Conservation (phyloP, 208 protist species). For the Leishmania mexicana region DNA sequence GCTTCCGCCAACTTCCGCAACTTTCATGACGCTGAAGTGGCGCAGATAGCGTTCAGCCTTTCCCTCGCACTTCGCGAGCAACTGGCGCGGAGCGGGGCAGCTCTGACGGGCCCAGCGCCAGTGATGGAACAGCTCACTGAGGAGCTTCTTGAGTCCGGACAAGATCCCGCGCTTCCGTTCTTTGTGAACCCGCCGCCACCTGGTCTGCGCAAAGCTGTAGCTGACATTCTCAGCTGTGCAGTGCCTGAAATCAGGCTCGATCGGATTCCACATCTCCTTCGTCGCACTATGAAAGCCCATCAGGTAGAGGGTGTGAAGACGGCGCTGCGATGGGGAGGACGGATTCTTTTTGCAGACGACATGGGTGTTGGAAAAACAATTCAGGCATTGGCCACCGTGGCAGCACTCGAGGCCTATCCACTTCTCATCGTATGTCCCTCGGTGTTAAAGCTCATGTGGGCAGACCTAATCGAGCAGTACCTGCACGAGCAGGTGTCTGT, state of each 20-base stretch:
- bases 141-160: constrained; percentile 31
- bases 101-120: constrained; percentile 19
- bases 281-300: constrained; percentile 44
- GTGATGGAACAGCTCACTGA: constrained; percentile 30
- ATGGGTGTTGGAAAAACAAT: constrained; percentile 90
- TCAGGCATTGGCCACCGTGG: constrained; percentile 64
- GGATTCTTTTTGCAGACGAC: constrained; percentile 77
- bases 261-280: constrained; percentile 28
- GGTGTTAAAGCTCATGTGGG: constrained; percentile 80
- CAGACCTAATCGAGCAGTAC: constrained; percentile 80
- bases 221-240: not conserved
- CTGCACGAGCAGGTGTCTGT: constrained; percentile 62
- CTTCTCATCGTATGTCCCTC: constrained; percentile 80
- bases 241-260: constrained; percentile 4
- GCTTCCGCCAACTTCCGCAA: constrained; percentile 30
- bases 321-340: constrained; percentile 49
- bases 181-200: constrained; percentile 26
- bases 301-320: constrained; percentile 64
- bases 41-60: constrained; percentile 13
- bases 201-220: constrained; percentile 5
- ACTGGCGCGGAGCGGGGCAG: not conserved
- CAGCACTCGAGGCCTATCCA: constrained; percentile 62
- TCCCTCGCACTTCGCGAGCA: constrained; percentile 30
- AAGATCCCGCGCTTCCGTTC: constrained; percentile 22
- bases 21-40: constrained; percentile 18